Base-by-base conservation (phyloP, 2,329 filamentous ascomycete species). In the Aspergillus sp. region DNA sequence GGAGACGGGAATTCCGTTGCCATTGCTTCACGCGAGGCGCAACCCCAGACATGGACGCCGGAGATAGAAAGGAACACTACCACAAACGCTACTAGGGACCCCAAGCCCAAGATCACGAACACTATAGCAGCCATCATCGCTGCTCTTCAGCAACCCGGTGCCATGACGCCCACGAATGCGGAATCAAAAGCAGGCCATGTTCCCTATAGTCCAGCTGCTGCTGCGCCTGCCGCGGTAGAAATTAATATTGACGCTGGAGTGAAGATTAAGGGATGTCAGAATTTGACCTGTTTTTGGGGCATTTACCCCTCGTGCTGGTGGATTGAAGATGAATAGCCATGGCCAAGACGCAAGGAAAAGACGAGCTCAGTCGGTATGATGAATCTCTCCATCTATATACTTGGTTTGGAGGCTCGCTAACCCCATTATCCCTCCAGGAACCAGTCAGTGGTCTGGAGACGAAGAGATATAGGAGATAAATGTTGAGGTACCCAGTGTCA, bases 1-100 rank as follows among this genome's bases (percentile, higher is more conserved):
- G 74, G 74, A 15, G 63, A 72, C 54, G 65, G 58, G n/a, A 77
- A 75, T 61, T 67, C 64, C 2, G 56, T 75, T 45, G 60, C 63
- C 20, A 60, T 75, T 17, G 63, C 69, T 4, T 62, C 65, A 15
- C 41, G 46, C 27, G 13, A 41, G n/a, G 19, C 15, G 34, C 37
- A 30, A 30, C 9, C 9, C 9, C 27, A 30, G 27, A 30, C 9
- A 30, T 9, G 41, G 30, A 22, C 39, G 15, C 17, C 17, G 22
- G 22, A 22, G 6, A 17, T 53, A 52, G 24, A 44, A 49, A 37
- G 41, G 44, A 41, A 17, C 15, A 39, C 33, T 33, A 13, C 57
- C 51, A 57, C 27, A 34, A n/a, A 20, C 8, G 9, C 64, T 68
- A 56, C 51, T 9, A 15, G 22, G 4, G 20, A 12, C 17, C 34